These are phyloP conservation scores for Microascus cirrosus DNA, from an alignment of 2,329 filamentous ascomycete species.

Conservation along the genomic window DNA sequence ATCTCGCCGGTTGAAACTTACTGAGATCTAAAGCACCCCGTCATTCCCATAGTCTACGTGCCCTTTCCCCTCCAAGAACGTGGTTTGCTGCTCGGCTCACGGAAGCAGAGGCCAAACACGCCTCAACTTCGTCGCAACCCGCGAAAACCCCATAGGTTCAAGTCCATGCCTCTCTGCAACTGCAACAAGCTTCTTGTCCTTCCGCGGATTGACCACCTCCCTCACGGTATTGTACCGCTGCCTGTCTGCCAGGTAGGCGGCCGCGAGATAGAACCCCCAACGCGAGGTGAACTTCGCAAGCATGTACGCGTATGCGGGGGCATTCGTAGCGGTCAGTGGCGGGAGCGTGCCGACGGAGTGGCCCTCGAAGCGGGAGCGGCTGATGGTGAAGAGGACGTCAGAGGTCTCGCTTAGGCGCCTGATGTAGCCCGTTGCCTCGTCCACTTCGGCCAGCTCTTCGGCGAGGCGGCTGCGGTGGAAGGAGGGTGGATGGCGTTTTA, in stretches of 20 bases:
- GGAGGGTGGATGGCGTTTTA: conserved; percentile 18
- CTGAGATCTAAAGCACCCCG: too few relatives aligned
- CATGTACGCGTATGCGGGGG: conserved; percentile 25
- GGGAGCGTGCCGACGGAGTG: conserved; percentile 17
- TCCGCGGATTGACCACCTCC: conserved; percentile 32
- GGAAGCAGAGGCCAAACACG: conserved; percentile 22
- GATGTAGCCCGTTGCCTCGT: conserved; percentile 15
- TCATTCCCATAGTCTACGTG: too few relatives aligned
- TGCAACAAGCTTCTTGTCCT: conserved; percentile 19
- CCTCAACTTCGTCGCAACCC: conserved; percentile 15
- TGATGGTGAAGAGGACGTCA: conserved; percentile 29
- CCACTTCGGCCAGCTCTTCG: conserved; percentile 25
- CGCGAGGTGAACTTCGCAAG: conserved; percentile 28
- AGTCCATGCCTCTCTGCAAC: conserved; percentile 26
- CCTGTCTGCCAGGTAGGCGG: conserved; percentile 18
- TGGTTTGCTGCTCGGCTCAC: too few relatives aligned
- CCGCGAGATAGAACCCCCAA: conserved; percentile 26
- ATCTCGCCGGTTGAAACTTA: too few relatives aligned
- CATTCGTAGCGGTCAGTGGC: conserved; percentile 11
- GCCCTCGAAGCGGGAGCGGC: conserved; percentile 25
- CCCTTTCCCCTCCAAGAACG: too few relatives aligned
- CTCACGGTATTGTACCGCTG: conserved; percentile 15
- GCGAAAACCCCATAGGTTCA: conserved; percentile 17
- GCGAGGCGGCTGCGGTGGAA: conserved; percentile 27
- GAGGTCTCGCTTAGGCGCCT: conserved; percentile 29